Base-by-base conservation (phyloP, 2,329 filamentous ascomycete species). In the Cladosporium sp. region DNA sequence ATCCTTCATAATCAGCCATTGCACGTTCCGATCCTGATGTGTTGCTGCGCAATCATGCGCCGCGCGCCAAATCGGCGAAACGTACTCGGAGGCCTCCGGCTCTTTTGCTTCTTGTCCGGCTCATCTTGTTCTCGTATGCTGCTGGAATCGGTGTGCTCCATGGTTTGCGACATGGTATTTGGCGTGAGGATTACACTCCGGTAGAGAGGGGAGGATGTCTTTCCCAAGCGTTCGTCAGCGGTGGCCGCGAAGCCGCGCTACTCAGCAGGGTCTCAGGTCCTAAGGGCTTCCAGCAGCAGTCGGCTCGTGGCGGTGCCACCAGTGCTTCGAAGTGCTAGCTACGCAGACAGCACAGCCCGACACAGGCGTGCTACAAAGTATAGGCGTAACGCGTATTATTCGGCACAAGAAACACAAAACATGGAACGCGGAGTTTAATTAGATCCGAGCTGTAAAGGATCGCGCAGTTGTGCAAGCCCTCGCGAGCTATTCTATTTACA, bases 41-140 rank as follows among this genome's bases (percentile, higher is more conserved):
- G 12, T 53, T 21, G 28, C 52, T 33, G 31, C 50, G 50, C 61
- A 56, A 46, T 56, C 40, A n/a, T 23, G 50, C 50, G 61, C 70
- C 11, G 49, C 50, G 61, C 70, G 70, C 69, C 66, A 31, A 31
- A 67, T 56, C 50, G 58, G 29, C 18, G 23, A 33, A 10, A 76
- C 85, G 78, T 79, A 96, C 93, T 97, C 72, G 93, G 92, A 72
- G 94, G 94, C 80, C 92, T 89, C 80, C 91, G 89, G 85, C 88
- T 96, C 88, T 97, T 97, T 80, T 90, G 87, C 84, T 93, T 95
- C 81, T 89, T 95, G 83, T 85, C 80, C 46, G 55, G 50, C 65
- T 77, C 71, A 62, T 75, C 74, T n/a, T 76, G 76, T 65, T 80
- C 80, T 71, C 81, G 77, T 72, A 76, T 76, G 61, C 77, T 77